Base-by-base conservation (phyloP, 2,329 filamentous ascomycete genomes). In the Fusarium fujikuroi region DNA sequence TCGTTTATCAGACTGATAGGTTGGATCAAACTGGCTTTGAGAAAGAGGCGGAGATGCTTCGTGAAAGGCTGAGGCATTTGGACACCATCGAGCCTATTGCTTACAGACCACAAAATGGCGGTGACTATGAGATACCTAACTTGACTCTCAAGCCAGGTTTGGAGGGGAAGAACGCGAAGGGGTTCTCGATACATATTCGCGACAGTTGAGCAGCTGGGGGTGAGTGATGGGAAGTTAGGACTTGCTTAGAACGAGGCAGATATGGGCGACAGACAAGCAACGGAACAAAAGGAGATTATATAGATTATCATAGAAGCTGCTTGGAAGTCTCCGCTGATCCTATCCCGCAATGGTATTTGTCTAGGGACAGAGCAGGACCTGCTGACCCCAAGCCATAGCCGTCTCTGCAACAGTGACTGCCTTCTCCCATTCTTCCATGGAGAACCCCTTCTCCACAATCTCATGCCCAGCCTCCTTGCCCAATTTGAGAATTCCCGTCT, bases 51-150 rank as follows among this genome's bases (percentile, higher is more conserved):
- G 34, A 59, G 12, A 14, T n/a, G 5, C 61, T 73, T 39, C 65
- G 65, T 4, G 34, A 61, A 25, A 63, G 46, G n/a, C 15, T 73
- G 36, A 47, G 50, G 16, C 52, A 59, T 7, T 21, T 73, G 11
- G 59, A 57, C 23, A 44, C 12, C 19, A 50, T 47, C 4, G 30
- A 72, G 3, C 53, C 60, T 4, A 61, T 70, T 32, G 49, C 58
- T 7, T 73, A 46, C 37, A 66, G 69, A 5, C 21, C 34, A 1
- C 69, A 72, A 21, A 73, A 73, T 11, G 53, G 49, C 0, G 69
- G 70, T 4, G 69, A 72, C 2, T 73, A 73, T 46, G 70, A 73
- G 32, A 66, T 72, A 40, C 70, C 65, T 15, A 16, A n/a, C 11
- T 58, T 58, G 54, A 36, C 18, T 34, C 42, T 58, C 10, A 58